Evolutionary conservation across 2,329 filamentous ascomycete genomes (phyloP), one percentile per base, ranked within the genome.

Genomic region (Parascedosporium putredinis): DNA sequence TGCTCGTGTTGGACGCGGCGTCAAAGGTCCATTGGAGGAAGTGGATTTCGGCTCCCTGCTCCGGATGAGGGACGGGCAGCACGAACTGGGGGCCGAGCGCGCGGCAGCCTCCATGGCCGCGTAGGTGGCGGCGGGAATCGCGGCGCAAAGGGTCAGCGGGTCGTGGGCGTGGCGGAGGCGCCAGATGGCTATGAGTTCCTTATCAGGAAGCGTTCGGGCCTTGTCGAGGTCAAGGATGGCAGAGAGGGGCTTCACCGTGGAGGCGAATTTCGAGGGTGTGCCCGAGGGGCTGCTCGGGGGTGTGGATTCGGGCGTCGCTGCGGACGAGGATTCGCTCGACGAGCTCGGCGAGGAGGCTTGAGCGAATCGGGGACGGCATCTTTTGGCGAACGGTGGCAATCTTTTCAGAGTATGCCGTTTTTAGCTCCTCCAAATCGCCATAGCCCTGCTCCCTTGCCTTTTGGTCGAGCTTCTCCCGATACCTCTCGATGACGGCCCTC

Each of bases 21-120:
- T 95, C 90, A 67, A 95, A 96, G 0, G 86, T 86, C 88, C 94
- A 98, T 67, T 98, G 91, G 54, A 98, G 68, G 66, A 95, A 95
- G 68, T 98, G 93, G 43, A 98, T 89, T 66, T 97, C 93, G 44
- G 89, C 88, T 47, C 87, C 88, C 56, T 73, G 72, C 22, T 66
- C 69, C 44, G 69, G 68, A 66, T 78, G 86, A 56, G 86, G 86
- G 5, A 97, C 76, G 0, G 93, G 93, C 1, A 98, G 78, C 50
- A 98, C 84, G 69, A 98, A 98, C 58, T 89, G 84, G 12, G 93
- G 93, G 91, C 79, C 47, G 72, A 72, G 55, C 80, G 81, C 12
- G 90, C 93, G 2, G 81, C 80, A 0, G 69, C 64, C 54, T 84
- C 79, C 62, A 98, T 88, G 47, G 78, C 73, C 29, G 71, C 63